phyloP scores from a whole-genome alignment of 2,329 filamentous ascomycete species.

The Colletotrichum truncatum region DNA sequence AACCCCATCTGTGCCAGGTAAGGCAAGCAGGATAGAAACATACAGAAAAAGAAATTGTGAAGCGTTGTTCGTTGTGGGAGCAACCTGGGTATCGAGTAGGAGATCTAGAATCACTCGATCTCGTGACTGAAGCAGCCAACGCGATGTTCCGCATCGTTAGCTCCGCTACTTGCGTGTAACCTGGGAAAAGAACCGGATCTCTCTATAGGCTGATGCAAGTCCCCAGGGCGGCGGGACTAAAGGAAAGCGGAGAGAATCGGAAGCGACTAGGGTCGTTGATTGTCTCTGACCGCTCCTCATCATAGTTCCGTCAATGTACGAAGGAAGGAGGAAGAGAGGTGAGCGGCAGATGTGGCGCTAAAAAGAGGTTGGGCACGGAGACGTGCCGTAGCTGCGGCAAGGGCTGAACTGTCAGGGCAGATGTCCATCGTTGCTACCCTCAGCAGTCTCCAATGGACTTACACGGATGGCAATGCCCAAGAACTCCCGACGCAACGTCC shows the following conservation, averaged over 20 bases:
- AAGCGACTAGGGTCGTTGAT: not conserved
- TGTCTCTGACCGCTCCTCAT: not conserved
- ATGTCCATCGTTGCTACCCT: not conserved
- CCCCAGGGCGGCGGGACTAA: not conserved
- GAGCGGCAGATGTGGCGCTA: not conserved
- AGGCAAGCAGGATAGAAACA: not conserved
- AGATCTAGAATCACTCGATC: not conserved
- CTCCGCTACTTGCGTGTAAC: not conserved
- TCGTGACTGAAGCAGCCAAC: not conserved
- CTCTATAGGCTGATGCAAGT: not conserved
- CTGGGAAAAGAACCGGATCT: not conserved
- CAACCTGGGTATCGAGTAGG: not conserved
- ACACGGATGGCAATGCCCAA: slow-evolving; percentile 17
- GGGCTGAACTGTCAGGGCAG: not conserved
- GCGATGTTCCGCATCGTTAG: not conserved
- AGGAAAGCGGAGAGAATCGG: not conserved
- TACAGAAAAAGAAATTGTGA: not conserved
- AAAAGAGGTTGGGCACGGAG: not conserved
- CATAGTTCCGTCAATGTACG: not conserved
- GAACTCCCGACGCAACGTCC: slow-evolving; percentile 11
- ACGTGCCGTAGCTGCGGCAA: slow-evolving; percentile 17
- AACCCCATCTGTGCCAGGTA: slow-evolving; percentile 4
- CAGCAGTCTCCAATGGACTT: slow-evolving; percentile 28
- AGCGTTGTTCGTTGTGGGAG: not conserved
- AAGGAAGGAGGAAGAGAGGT: not conserved